phyloP scores from a whole-genome alignment of 1,139 yeast species.

The Geotrichum reessii region DNA sequence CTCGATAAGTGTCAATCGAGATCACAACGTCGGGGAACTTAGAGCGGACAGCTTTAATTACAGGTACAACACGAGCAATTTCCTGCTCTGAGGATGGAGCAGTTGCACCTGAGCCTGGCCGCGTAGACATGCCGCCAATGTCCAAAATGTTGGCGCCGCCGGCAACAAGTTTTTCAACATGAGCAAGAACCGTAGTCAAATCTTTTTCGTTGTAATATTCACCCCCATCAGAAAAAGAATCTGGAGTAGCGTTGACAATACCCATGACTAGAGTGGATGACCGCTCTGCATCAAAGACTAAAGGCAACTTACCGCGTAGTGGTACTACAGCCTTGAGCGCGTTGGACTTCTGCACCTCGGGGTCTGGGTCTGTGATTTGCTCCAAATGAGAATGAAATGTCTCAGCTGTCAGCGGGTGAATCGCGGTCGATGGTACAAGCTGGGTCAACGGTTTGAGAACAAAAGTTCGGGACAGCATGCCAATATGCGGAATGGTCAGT shows the following conservation, averaged over 20 bases:
- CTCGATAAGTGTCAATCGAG: slow-evolving; percentile 80
- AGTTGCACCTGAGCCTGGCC: slow-evolving; percentile 63
- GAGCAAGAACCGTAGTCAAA: slow-evolving; percentile 39
- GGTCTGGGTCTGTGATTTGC: slow-evolving; percentile 45
- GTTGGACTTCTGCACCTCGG: slow-evolving; percentile 30
- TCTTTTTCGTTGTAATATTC: slow-evolving; percentile 29
- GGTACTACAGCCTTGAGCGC: slow-evolving; percentile 34
- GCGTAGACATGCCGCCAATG: slow-evolving; percentile 88
- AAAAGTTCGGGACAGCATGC: slow-evolving; percentile 84
- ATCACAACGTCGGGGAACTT: slow-evolving; percentile 40
- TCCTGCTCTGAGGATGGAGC: slow-evolving; percentile 53
- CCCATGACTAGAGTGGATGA: slow-evolving; percentile 58
- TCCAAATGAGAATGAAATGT: slow-evolving; percentile 62
- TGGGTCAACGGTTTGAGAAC: slow-evolving; percentile 88
- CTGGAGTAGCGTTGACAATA: slow-evolving; percentile 83
- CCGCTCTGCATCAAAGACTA: slow-evolving; percentile 27
- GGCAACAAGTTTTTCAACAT: slow-evolving; percentile 44
- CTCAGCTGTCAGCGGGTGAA: slow-evolving; percentile 83
- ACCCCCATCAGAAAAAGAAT: slow-evolving; percentile 93
- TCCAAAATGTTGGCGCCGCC: slow-evolving; percentile 70
- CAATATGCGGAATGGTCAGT: slow-evolving; percentile 75
- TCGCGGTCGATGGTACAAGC: slow-evolving; percentile 53
- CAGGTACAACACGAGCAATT: slow-evolving; percentile 60
- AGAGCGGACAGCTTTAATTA: slow-evolving; percentile 55
- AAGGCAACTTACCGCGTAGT: slow-evolving; percentile 21